phyloP scores from a whole-genome alignment of 768 basidiomycete genomes.

The Aureoboletus auriporus region DNA sequence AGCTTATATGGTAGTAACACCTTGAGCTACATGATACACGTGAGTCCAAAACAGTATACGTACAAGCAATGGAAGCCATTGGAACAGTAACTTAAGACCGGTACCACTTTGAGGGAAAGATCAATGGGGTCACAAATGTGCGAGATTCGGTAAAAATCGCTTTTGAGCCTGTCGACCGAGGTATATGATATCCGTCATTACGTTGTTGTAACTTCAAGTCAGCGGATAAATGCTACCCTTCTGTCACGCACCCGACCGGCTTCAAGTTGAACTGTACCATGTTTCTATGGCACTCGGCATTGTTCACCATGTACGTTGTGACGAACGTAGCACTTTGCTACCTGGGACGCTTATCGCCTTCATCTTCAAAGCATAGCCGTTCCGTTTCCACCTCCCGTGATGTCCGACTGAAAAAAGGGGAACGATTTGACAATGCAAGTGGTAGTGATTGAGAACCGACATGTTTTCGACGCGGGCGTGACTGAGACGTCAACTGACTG shows the following conservation, averaged over 20 bases:
- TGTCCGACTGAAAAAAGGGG: not conserved
- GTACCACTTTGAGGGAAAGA: too few species aligned
- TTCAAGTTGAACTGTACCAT: not conserved
- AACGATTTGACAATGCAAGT: not conserved
- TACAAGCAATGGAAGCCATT: too few species aligned
- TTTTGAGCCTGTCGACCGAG: too few species aligned
- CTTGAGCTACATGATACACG: too few species aligned
- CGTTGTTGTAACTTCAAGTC: too few species aligned
- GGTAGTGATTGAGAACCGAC: conserved; percentile 14
- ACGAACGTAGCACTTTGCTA: conserved; percentile 20
- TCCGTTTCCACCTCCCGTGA: conserved; percentile 9
- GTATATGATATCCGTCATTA: too few species aligned
- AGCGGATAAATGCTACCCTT: too few species aligned
- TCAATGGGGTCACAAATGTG: too few species aligned
- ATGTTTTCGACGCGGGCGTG: conserved; percentile 4
- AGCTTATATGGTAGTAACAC: too few species aligned
- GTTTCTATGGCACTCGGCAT: conserved; percentile 8
- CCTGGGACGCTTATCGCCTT: conserved; percentile 9
- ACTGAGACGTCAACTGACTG: conserved; percentile 11
- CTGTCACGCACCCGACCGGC: conserved; percentile 11
- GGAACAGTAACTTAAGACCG: too few species aligned
- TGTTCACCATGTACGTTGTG: conserved; percentile 24
- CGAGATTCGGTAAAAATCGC: too few species aligned
- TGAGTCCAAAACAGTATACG: too few species aligned
- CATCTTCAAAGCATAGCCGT: conserved; percentile 13